Evolutionary conservation across 2,329 filamentous ascomycete species (phyloP).

Genomic region (Metarhizium rileyi): DNA sequence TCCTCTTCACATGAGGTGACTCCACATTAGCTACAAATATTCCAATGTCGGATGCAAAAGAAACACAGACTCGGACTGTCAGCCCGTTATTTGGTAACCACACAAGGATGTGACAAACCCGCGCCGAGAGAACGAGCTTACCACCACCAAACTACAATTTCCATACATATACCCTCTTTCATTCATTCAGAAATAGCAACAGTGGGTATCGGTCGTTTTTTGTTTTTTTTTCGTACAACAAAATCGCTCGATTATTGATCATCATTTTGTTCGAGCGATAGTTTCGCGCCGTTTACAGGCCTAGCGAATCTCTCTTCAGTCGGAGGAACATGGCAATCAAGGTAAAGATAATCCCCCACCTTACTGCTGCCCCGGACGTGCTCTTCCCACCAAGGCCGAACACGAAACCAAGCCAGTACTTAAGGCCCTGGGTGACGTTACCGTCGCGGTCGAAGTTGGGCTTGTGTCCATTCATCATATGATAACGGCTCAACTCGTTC

Average conservation of each 20-base stretch:
- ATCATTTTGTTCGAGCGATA: not conserved
- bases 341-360: constrained; percentile 37
- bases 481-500: constrained; percentile 34
- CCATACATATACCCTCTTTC: not conserved
- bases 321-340: constrained; percentile 24
- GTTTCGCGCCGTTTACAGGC: constrained; percentile 16
- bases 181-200: not conserved
- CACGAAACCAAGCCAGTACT: constrained; percentile 45
- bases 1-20: not conserved
- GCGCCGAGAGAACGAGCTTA: too few relatives aligned
- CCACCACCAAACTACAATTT: not conserved
- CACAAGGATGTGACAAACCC: too few relatives aligned
- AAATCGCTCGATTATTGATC: not conserved
- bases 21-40: not conserved
- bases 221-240: not conserved
- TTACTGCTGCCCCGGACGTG: constrained; percentile 38
- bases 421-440: constrained; percentile 36
- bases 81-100: not conserved
- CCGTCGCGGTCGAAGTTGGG: constrained; percentile 56
- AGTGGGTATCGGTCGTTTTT: not conserved
- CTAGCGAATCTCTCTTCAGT: constrained; percentile 25
- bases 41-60: not conserved
- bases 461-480: constrained; percentile 31
- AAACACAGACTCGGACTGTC: not conserved
- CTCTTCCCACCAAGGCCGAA: constrained; percentile 40